Percentiles rank a stretch among this genome's conserved stretches.
These are phyloP conservation scores for Pelargonium exstipulatum DNA, from an alignment of 441 rosid species.

Conservation along the genomic window DNA sequence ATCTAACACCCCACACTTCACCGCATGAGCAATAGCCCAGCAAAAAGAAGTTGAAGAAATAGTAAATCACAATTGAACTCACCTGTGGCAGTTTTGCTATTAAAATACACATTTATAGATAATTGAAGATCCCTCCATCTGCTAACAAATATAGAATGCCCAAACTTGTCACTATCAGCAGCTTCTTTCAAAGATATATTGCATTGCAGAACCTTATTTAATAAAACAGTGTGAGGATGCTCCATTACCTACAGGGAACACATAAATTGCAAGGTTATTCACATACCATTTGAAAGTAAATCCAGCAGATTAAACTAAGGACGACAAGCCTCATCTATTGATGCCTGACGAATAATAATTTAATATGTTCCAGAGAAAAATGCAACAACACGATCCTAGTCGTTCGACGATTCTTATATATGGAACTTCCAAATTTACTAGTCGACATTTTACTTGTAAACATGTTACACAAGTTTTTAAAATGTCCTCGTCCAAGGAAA, in stretches of 20 bases:
- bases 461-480: background rate
- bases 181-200: slow-evolving; percentile 59
- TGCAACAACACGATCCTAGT: background rate
- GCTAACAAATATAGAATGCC: slow-evolving; percentile 32
- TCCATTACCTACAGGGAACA: slow-evolving; percentile 66
- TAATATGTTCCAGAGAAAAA: background rate
- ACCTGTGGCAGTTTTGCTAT: slow-evolving; percentile 77
- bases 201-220: slow-evolving; percentile 59
- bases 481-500: background rate
- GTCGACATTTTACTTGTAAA: slow-evolving; percentile 1
- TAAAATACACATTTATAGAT: slow-evolving; percentile 65
- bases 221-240: slow-evolving; percentile 79
- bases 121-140: slow-evolving; percentile 92
- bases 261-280: slow-evolving; percentile 8
- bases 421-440: background rate
- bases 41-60: background rate
- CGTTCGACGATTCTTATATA: background rate
- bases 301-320: background rate
- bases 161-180: slow-evolving; percentile 43
- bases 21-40: background rate
- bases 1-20: background rate
- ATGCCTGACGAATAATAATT: background rate
- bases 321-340: background rate
- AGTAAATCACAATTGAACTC: slow-evolving; percentile 22
- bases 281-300: background rate